phyloP scores from a whole-genome alignment of 2,329 filamentous ascomycete genomes.

The Pseudocercospora crystallina region DNA sequence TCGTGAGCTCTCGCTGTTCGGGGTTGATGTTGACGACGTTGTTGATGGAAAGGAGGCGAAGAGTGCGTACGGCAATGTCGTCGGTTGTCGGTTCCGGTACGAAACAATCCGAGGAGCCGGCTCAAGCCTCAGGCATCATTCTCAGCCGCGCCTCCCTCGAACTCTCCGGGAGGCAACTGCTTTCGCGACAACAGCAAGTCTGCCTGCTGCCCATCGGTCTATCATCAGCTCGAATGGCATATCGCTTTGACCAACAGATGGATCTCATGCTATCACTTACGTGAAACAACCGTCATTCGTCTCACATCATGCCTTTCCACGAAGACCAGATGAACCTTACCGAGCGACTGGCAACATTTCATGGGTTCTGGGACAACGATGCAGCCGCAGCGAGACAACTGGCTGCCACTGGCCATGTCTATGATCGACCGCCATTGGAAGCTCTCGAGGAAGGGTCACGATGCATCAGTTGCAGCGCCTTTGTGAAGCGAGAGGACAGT shows the following conservation, averaged over 20 bases:
- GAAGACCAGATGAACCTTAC: constrained; percentile 7
- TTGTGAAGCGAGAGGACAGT: constrained; percentile 28
- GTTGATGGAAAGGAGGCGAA: too few species aligned
- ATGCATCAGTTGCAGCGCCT: constrained; percentile 30
- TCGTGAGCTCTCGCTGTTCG: too few species aligned
- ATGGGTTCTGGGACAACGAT: constrained; percentile 26
- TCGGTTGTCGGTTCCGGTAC: background rate
- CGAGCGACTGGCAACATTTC: constrained; percentile 22
- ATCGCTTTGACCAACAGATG: background rate
- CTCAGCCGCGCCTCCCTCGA: too few species aligned
- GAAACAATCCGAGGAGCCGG: background rate
- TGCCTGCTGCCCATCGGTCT: background rate
- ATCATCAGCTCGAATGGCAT: background rate
- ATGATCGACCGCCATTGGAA: constrained; percentile 32
- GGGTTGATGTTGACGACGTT: too few species aligned
- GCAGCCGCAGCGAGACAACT: constrained; percentile 29
- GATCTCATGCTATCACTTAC: too few species aligned
- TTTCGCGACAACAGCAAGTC: background rate
- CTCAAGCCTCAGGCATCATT: background rate
- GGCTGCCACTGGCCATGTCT: constrained; percentile 34
- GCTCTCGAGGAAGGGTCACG: constrained; percentile 33
- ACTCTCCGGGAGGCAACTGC: too few species aligned
- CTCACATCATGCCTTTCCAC: constrained; percentile 4
- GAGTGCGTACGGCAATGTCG: background rate
- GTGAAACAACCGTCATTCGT: background rate